Base-by-base conservation (phyloP, 2,329 filamentous ascomycete species). In the Pyrenophora seminiperda region DNA sequence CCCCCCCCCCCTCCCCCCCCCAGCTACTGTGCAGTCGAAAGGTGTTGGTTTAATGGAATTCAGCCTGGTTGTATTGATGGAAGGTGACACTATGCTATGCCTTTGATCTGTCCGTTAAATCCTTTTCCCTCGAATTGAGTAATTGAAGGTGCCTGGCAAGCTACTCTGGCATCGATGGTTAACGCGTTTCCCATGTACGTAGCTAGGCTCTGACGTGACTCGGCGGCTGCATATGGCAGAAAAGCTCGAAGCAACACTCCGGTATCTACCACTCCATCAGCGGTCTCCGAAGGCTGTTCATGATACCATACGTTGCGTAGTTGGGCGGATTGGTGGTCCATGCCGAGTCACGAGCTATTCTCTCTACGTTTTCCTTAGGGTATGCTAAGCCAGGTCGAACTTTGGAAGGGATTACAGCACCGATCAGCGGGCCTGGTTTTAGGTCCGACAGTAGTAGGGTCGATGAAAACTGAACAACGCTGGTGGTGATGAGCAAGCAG, bases 281-380 rank as follows among this genome's bases (percentile, higher is more conserved):
- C 6, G 7, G 6, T 20, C 18, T 27, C 15, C 7, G 32, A 6
- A 13, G 40, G 17, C 10, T 14, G 14, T 24, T 50, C 45, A 11
- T 24, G 14, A 27, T 53, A 44, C 48, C 53, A 29, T 47, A 56
- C 1, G 46, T 15, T 4, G 49, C 45, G 27, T 42, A 56, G 7
- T 37, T 44, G 4, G 53, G 45, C 15, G 53, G 45, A 36, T 53
- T 55, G 2, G 48, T 39, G 7, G 42, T 49, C 49, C 49, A 53
- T 32, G 53, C 41, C 6, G 41, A 42, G 32, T 42, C 37, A 13
- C 53, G 41, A 11, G 46, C 7, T 18, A 54, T 54, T 22, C 24
- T 50, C 27, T n/a, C n/a, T n/a, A n/a, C n/a, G n/a, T n/a, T 18
- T 34, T 18, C n/a, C n/a, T 19, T 11, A 15, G 17, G 17, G 24